Conservation (phyloP, 768 basidiomycete genomes). For the Suillus brevipes region DNA sequence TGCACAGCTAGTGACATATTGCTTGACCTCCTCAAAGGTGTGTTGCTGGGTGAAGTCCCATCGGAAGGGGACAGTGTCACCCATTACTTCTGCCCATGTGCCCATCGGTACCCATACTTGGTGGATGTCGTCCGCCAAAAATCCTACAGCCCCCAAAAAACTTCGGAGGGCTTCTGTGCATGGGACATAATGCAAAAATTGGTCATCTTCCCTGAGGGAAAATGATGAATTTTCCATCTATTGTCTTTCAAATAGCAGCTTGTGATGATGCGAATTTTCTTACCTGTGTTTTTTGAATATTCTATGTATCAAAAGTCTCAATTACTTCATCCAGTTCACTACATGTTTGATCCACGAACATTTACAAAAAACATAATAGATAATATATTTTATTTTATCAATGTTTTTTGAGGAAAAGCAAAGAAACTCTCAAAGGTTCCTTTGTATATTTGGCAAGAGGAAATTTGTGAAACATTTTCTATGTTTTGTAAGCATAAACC, state of each 20-base stretch:
- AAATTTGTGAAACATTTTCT: too few species aligned
- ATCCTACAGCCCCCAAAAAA: neutral
- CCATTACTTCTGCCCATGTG: neutral
- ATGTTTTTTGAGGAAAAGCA: neutral
- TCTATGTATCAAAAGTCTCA: neutral
- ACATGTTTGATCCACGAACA: neutral
- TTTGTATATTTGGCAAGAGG: neutral
- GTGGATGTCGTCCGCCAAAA: too few species aligned
- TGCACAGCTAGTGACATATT: too few species aligned
- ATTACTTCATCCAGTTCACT: neutral
- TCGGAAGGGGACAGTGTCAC: constrained; percentile 4
- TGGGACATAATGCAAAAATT: too few species aligned
- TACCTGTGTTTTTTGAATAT: neutral
- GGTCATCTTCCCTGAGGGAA: too few species aligned
- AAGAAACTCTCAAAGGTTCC: neutral
- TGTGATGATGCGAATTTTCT: too few species aligned
- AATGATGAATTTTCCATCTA: too few species aligned
- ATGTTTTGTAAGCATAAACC: too few species aligned
- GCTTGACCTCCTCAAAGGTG: constrained; percentile 15
- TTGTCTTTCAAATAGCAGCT: too few species aligned
- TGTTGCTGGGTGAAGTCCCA: constrained; percentile 23
- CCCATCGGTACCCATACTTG: neutral
- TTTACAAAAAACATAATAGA: neutral
- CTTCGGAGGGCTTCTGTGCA: neutral
- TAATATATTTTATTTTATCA: too few species aligned